phyloP scores from a whole-genome alignment of 129 eudicot genomes.

The Chrysanthemum lavandulifolium region DNA sequence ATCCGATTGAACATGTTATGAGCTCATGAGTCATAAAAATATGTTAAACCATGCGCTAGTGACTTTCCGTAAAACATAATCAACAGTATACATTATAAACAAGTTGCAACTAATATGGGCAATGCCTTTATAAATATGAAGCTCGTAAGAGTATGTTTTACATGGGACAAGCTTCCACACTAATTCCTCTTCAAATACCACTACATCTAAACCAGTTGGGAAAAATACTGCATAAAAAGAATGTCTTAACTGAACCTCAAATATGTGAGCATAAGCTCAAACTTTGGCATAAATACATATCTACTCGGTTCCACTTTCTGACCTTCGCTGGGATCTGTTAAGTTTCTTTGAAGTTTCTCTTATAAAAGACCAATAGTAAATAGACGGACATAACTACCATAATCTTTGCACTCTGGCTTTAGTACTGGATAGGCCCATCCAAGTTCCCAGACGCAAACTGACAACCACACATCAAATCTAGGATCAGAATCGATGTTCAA shows the following conservation, averaged over 20 bases:
- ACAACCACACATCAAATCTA: constrained; percentile 13
- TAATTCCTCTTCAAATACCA: neutral
- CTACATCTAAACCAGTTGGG: constrained; percentile 20
- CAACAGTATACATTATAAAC: too few species aligned
- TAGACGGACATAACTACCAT: constrained; percentile 4
- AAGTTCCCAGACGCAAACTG: constrained; percentile 95
- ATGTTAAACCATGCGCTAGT: too few species aligned
- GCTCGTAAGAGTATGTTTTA: constrained; percentile 9
- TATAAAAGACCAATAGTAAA: neutral
- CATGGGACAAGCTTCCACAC: constrained; percentile 13
- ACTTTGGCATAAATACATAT: constrained; percentile 17
- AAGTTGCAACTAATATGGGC: constrained; percentile 2
- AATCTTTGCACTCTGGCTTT: constrained; percentile 22
- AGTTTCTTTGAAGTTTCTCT: constrained; percentile 10
- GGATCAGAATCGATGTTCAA: constrained; percentile 17
- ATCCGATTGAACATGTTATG: too few species aligned
- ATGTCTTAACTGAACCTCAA: constrained; percentile 24
- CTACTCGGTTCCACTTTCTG: constrained; percentile 12
- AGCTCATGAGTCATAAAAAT: too few species aligned
- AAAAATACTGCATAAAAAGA: constrained; percentile 14
- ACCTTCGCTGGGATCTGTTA: neutral
- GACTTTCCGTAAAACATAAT: too few species aligned
- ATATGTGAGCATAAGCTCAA: constrained; percentile 9
- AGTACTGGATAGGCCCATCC: constrained; percentile 91
- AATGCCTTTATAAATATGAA: neutral